Percentiles rank a stretch among this genome's conserved stretches.
These are phyloP conservation scores for Sphagnum contortum DNA, from an alignment of 225 moss, liverwort and hornwort species.

Conservation along the genomic window DNA sequence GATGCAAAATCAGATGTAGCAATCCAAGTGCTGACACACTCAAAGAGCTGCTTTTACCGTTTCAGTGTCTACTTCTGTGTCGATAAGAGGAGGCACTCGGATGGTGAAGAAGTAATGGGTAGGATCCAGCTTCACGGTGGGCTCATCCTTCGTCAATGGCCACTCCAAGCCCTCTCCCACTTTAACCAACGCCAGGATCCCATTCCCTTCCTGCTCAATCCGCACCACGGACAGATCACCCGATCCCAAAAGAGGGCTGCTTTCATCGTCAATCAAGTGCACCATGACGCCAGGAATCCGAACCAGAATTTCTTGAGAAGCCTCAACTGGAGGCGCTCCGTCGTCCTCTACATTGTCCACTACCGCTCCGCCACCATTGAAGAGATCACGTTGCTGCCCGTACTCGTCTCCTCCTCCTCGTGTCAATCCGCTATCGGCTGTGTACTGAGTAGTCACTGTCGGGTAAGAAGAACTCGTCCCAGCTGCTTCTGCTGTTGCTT, in stretches of 20 bases:
- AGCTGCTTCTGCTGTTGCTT: slow-evolving; percentile 1
- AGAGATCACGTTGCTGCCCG: slow-evolving; percentile 15
- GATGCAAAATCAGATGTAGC: no score
- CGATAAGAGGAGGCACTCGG: slow-evolving; percentile 32
- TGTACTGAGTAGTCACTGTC: not conserved
- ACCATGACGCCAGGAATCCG: slow-evolving; percentile 59
- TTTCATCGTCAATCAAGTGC: slow-evolving; percentile 62
- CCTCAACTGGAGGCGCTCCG: slow-evolving; percentile 19
- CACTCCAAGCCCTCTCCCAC: slow-evolving; percentile 65
- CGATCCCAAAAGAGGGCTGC: slow-evolving; percentile 52
- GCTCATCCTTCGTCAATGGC: slow-evolving; percentile 66
- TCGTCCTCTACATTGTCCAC: slow-evolving; percentile 18
- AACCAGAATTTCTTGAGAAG: slow-evolving; percentile 57
- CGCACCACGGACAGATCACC: slow-evolving; percentile 64
- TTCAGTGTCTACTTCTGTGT: slow-evolving; percentile 23
- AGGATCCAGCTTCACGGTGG: slow-evolving; percentile 61
- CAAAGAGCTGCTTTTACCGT: slow-evolving; percentile 4
- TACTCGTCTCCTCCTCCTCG: slow-evolving; percentile 7
- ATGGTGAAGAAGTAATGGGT: slow-evolving; percentile 82
- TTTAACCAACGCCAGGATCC: slow-evolving; percentile 54
- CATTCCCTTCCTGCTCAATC: slow-evolving; percentile 61
- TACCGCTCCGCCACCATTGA: slow-evolving; percentile 2
- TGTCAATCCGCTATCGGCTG: slow-evolving; percentile 5
- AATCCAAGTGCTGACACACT: no score
- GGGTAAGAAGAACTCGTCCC: not conserved